A percentile compares a stretch with the other conserved stretches of the same genome.
Conservation (phyloP, 352 stramenopile species). For the Aphanomyces stellatus region DNA sequence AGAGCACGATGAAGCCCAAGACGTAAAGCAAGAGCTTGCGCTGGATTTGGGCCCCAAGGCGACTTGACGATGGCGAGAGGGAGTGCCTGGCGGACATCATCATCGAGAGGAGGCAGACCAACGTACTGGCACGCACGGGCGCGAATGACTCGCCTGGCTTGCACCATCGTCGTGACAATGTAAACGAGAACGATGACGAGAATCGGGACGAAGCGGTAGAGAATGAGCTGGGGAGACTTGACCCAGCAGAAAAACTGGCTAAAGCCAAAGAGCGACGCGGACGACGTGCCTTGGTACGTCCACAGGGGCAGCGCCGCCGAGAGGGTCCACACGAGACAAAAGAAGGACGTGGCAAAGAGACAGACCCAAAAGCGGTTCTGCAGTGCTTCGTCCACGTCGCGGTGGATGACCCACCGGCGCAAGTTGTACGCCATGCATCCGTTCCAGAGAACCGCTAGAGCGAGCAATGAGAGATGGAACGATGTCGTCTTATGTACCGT, state of each 20-base stretch:
- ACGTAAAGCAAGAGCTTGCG: slow-evolving; percentile 8
- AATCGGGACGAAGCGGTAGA: slow-evolving; percentile 71
- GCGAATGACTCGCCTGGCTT: slow-evolving; percentile 7
- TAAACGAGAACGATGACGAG: slow-evolving; percentile 60
- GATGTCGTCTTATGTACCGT: neutral
- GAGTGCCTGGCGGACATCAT: neutral
- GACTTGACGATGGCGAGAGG: neutral
- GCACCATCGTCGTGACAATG: slow-evolving; percentile 32
- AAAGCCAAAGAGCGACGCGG: neutral
- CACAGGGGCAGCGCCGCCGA: slow-evolving; percentile 2
- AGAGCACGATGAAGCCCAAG: slow-evolving; percentile 1
- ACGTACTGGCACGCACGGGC: neutral
- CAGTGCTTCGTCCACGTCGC: slow-evolving; percentile 15
- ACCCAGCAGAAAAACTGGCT: slow-evolving; percentile 78
- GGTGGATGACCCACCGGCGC: slow-evolving; percentile 13
- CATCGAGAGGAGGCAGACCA: neutral
- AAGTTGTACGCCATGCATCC: slow-evolving; percentile 17
- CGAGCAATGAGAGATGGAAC: neutral
- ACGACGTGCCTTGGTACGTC: neutral
- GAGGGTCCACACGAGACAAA: slow-evolving; percentile 12
- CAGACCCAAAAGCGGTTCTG: slow-evolving; percentile 1
- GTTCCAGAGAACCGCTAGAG: slow-evolving; percentile 13
- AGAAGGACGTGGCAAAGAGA: slow-evolving; percentile 8
- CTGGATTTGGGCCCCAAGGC: neutral
- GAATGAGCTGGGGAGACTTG: slow-evolving; percentile 49